Conservation (phyloP, 2,329 filamentous ascomycete species). For the Aspergillus ochraceus region DNA sequence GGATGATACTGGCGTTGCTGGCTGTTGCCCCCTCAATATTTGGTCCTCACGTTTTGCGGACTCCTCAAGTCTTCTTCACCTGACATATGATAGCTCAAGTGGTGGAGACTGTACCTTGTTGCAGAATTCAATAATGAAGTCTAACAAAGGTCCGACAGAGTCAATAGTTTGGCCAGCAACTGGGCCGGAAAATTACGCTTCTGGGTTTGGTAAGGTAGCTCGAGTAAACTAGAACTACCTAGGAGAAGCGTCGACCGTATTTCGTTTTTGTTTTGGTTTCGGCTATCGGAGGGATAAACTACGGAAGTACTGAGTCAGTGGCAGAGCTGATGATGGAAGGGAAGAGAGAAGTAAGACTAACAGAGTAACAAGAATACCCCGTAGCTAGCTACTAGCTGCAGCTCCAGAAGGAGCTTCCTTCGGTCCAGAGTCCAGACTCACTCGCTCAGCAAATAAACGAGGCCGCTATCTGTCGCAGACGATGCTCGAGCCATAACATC, state of each 20-base stretch:
- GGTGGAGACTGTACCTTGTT: slow-evolving; percentile 5
- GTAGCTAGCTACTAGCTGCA: neutral
- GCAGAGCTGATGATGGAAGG: neutral
- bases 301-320: neutral
- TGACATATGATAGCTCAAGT: slow-evolving; percentile 19
- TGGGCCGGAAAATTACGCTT: neutral
- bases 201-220: neutral
- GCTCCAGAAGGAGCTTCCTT: neutral
- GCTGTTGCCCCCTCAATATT: neutral
- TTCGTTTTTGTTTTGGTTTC: neutral
- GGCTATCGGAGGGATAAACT: neutral
- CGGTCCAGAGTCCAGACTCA: neutral
- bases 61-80: slow-evolving; percentile 3
- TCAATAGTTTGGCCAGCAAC: neutral
- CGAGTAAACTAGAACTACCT: neutral
- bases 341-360: neutral
- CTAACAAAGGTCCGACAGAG: neutral
- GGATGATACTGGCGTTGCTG: neutral
- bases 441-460: neutral
- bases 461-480: neutral
- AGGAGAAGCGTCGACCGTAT: neutral
- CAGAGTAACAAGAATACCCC: neutral
- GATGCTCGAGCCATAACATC: neutral
- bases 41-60: slow-evolving; percentile 4
- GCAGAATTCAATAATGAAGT: slow-evolving; percentile 4